Evolutionary conservation across 2,329 filamentous ascomycete species (phyloP).

Genomic region (Periconia digitata): DNA sequence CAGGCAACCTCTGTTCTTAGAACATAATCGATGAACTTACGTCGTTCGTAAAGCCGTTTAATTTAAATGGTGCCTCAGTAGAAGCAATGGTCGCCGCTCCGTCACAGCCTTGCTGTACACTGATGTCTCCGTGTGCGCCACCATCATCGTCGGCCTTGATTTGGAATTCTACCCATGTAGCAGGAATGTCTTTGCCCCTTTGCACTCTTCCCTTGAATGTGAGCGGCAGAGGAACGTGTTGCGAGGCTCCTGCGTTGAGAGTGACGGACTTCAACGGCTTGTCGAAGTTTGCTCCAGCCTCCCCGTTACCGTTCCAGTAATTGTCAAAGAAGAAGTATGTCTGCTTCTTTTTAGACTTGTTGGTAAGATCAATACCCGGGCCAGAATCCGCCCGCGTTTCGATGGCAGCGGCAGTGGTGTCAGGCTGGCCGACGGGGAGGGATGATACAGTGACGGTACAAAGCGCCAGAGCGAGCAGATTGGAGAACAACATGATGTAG

Average conservation of each 20-base stretch:
- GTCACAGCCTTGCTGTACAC: constrained; percentile 43
- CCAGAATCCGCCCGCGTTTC: too few relatives aligned
- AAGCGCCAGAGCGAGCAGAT: too few relatives aligned
- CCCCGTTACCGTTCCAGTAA: constrained; percentile 46
- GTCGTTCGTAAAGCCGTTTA: constrained; percentile 23
- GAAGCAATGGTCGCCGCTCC: constrained; percentile 42
- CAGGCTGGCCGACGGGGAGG: too few relatives aligned
- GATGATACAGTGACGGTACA: too few relatives aligned
- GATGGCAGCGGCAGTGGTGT: too few relatives aligned
- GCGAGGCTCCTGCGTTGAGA: constrained; percentile 30
- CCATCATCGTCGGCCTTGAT: constrained; percentile 41
- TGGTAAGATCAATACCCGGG: constrained; percentile 44
- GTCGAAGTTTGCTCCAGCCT: constrained; percentile 46
- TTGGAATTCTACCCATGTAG: constrained; percentile 47
- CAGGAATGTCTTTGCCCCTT: constrained; percentile 40
- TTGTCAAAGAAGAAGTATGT: constrained; percentile 48
- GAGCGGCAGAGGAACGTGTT: constrained; percentile 32
- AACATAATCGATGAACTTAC: too few relatives aligned
- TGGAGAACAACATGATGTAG: too few relatives aligned
- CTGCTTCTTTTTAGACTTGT: constrained; percentile 36
- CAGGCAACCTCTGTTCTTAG: too few relatives aligned
- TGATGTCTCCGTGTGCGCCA: constrained; percentile 43
- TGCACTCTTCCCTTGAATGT: constrained; percentile 45
- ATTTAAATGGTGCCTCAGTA: constrained; percentile 38
- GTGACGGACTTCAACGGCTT: constrained; percentile 39